Percentiles rank a stretch among this genome's conserved stretches.
These are phyloP conservation scores for Aspergillus affinis DNA, from an alignment of 495 filamentous ascomycete species.

Conservation along the genomic window DNA sequence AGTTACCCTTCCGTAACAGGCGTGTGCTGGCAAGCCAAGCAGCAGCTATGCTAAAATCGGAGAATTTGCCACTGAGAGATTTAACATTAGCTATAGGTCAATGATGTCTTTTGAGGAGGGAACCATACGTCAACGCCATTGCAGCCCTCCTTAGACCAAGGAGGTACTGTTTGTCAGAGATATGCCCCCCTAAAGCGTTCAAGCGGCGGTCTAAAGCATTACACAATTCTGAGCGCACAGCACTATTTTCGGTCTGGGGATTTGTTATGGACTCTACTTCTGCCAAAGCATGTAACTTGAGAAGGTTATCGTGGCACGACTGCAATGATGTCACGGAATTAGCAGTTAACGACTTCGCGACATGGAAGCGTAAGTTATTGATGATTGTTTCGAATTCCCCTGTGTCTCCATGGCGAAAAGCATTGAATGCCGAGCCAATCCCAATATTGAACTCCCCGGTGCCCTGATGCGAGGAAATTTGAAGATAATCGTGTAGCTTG, in stretches of 20 bases:
- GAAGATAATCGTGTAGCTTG: conserved; percentile 68
- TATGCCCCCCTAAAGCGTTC: conserved; percentile 80
- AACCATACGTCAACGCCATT: conserved; percentile 64
- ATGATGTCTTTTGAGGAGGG: too few species aligned
- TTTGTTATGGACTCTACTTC: conserved; percentile 81
- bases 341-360: conserved; percentile 69
- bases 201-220: conserved; percentile 70
- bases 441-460: conserved; percentile 79
- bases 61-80: conserved; percentile 41
- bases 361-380: conserved; percentile 62
- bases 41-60: conserved; percentile 70
- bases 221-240: conserved; percentile 43
- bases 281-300: conserved; percentile 80
- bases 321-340: conserved; percentile 76
- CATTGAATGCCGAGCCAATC: conserved; percentile 70
- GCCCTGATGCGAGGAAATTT: conserved; percentile 45
- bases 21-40: conserved; percentile 85
- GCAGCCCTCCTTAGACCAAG: conserved; percentile 82
- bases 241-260: conserved; percentile 32
- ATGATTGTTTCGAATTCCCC: conserved; percentile 60
- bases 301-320: conserved; percentile 74
- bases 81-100: too few species aligned
- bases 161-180: conserved; percentile 89
- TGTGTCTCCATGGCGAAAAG: conserved; percentile 54
- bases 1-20: conserved; percentile 80